A percentile compares a stretch with the other conserved stretches of the same genome.
These are phyloP conservation scores for Ganoderma boninense DNA, from an alignment of 1,284 basidiomycete genomes.

Conservation along the genomic window DNA sequence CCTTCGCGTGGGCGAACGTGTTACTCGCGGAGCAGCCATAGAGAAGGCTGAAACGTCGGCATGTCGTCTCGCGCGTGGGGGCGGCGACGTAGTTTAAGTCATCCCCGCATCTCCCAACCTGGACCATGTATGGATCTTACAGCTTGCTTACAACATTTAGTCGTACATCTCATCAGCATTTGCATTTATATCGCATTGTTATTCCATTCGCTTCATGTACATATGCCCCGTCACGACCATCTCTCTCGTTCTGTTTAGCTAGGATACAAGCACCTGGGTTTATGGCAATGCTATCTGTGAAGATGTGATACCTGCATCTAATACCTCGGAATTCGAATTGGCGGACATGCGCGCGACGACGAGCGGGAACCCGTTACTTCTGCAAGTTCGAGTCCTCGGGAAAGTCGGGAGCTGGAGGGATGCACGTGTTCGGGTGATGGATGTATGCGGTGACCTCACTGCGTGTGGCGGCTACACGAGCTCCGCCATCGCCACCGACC, in stretches of 20 bases:
- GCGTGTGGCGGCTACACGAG: constrained; percentile 19
- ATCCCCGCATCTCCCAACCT: background rate
- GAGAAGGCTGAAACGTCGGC: constrained; percentile 21
- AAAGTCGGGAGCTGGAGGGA: background rate
- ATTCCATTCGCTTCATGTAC: constrained; percentile 12
- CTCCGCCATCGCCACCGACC: constrained; percentile 21
- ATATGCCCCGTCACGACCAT: background rate
- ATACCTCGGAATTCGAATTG: background rate
- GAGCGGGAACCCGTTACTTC: constrained; percentile 2
- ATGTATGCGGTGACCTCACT: constrained; percentile 34
- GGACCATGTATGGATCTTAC: background rate
- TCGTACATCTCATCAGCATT: constrained; percentile 1
- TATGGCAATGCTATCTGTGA: constrained; percentile 13
- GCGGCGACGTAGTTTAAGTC: constrained; percentile 1
- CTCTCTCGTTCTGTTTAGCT: background rate
- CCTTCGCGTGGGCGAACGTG: constrained; percentile 25
- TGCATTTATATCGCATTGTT: constrained; percentile 3
- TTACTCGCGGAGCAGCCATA: constrained; percentile 28
- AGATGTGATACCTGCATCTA: background rate
- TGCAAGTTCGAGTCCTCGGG: background rate
- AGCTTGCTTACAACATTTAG: background rate
- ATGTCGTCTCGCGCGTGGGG: background rate
- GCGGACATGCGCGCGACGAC: background rate
- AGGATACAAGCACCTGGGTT: constrained; percentile 8
- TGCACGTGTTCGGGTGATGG: constrained; percentile 29